Evolutionary conservation across 2,329 filamentous ascomycete species (phyloP), one percentile per base, ranked within the genome.

Genomic region (Diaporthe citriasiana): DNA sequence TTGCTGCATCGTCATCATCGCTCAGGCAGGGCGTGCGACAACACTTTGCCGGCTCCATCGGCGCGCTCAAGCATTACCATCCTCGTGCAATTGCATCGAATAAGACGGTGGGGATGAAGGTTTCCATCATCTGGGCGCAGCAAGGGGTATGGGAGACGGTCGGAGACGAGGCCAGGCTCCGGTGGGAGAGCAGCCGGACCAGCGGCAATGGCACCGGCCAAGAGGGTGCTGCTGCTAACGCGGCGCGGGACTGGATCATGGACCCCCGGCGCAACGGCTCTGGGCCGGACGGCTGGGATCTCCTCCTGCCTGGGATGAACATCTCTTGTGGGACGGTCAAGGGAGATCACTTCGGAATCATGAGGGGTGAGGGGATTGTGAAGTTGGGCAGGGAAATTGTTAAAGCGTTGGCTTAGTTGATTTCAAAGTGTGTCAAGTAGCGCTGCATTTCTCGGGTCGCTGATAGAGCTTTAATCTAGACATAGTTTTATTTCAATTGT

Each of bases 301-400:
- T 25, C 5, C 19, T 60, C 22, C 5, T 60, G 3, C 35, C 57
- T 27, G 57, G 57, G 35, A 3, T 22, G 33, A 42, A 27, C 4
- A 25, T 60, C 19, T 22, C 35, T 13, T 60, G 57, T 17, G 4
- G 17, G 7, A 40, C 25, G 17, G 57, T 60, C 15, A 0, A 19
- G 3, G 57, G 57, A 9, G 57, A 60, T 40, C 57, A 60, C 25
- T 60, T 60, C 25, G 40, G 57, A 8, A 60, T 60, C n/a, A 60
- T 60, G 57, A 60, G 35, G 9, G 40, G 57, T 22, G 9, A 22
- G 2, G 40, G 40, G 8, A 60, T 60, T 25, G 19, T 60, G 17
- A 22, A 42, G 1, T 60, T 60, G 57, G 57, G 57, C 15, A 40
- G 25, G 57, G 40, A 60, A 15, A 25, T 60, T 13, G 40, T 12